Conservation (phyloP, 2,329 filamentous ascomycete species). For the Botrytis paeoniae region DNA sequence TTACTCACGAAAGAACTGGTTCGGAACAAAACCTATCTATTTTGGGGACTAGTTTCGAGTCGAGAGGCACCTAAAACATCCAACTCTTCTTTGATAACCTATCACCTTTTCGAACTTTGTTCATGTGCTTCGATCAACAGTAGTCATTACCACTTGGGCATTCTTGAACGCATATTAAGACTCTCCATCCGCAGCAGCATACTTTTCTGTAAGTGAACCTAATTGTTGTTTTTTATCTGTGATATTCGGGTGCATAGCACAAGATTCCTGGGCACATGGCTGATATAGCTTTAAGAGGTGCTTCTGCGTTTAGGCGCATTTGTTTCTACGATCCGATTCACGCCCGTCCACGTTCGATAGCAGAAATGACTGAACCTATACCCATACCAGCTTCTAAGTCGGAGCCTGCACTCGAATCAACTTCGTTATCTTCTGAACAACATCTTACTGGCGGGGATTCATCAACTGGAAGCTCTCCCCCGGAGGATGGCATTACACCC, state of each 20-base stretch:
- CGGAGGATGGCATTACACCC: constrained; percentile 50
- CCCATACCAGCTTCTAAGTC: constrained; percentile 37
- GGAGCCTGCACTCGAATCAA: constrained; percentile 26
- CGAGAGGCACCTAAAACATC: constrained; percentile 8
- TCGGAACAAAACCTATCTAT: constrained; percentile 22
- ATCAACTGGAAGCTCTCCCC: constrained; percentile 48
- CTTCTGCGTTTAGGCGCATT: constrained; percentile 42
- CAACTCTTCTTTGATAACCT: constrained; percentile 18
- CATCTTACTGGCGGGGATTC: constrained; percentile 28
- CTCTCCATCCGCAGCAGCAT: neutral
- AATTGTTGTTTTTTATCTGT: neutral
- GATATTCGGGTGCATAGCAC: constrained; percentile 24
- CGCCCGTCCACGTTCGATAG: constrained; percentile 40
- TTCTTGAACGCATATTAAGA: constrained; percentile 8
- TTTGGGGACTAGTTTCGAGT: constrained; percentile 2
- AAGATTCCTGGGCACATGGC: constrained; percentile 35
- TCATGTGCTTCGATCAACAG: constrained; percentile 22
- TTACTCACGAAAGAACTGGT: constrained; percentile 11
- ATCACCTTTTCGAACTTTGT: neutral
- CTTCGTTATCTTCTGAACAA: constrained; percentile 29
- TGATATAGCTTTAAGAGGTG: constrained; percentile 44
- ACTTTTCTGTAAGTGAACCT: neutral
- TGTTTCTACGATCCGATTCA: constrained; percentile 43
- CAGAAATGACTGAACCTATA: constrained; percentile 46
- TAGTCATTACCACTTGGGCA: neutral